phyloP scores from a whole-genome alignment of 1,139 yeast species.

The Suhomyces anneliseae region DNA sequence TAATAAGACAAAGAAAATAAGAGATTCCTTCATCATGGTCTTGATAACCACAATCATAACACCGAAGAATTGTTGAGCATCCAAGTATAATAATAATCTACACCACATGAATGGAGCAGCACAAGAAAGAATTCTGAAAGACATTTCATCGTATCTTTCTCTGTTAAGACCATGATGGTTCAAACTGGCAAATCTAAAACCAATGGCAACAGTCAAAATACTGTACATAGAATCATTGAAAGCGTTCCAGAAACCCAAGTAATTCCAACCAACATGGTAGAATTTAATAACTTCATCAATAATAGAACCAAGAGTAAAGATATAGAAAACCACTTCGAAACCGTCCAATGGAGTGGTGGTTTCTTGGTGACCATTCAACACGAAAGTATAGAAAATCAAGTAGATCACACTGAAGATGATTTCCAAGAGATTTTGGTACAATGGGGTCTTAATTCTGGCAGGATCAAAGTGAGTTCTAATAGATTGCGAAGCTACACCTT shows the following conservation, averaged over 20 bases:
- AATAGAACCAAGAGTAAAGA: constrained; percentile 66
- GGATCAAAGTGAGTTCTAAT: constrained; percentile 75
- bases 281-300: constrained; percentile 68
- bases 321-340: constrained; percentile 58
- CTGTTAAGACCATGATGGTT: constrained; percentile 19
- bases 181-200: constrained; percentile 51
- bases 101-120: constrained; percentile 91
- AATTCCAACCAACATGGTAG: constrained; percentile 72
- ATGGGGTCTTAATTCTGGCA: constrained; percentile 79
- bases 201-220: constrained; percentile 53
- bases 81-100: constrained; percentile 70
- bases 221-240: constrained; percentile 72
- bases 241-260: constrained; percentile 77
- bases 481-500: constrained; percentile 56
- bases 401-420: constrained; percentile 67
- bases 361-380: constrained; percentile 53
- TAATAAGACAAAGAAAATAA: constrained; percentile 74
- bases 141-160: constrained; percentile 57
- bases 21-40: constrained; percentile 83
- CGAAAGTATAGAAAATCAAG: constrained; percentile 59
- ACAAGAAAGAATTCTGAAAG: constrained; percentile 72
- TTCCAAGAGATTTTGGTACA: constrained; percentile 75
- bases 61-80: constrained; percentile 81
- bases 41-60: constrained; percentile 84
- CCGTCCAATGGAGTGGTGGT: constrained; percentile 33